Conservation (phyloP, 306 rosid genomes). For the Trifolium pratense region DNA sequence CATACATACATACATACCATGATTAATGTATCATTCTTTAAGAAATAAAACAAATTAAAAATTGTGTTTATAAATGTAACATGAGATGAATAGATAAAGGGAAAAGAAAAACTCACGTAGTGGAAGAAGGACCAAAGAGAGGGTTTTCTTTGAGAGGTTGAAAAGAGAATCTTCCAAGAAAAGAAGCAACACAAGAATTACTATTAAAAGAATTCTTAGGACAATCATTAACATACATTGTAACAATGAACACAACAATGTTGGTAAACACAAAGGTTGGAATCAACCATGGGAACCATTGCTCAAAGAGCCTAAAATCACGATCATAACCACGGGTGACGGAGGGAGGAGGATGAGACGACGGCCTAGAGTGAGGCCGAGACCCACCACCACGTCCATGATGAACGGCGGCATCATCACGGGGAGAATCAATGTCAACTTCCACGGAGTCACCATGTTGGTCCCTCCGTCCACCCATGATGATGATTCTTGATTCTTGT, state of each 20-base stretch:
- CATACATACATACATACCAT: no score
- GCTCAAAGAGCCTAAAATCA: slow-evolving; percentile 51
- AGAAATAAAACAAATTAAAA: neutral
- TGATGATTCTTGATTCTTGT: neutral
- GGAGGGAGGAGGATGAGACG: slow-evolving; percentile 9
- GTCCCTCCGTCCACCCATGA: slow-evolving; percentile 52
- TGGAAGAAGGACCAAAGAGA: slow-evolving; percentile 82
- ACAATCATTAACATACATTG: slow-evolving; percentile 72
- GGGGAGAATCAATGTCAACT: slow-evolving; percentile 56
- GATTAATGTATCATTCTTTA: neutral
- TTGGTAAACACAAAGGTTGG: slow-evolving; percentile 72
- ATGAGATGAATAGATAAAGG: neutral
- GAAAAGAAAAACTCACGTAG: slow-evolving; percentile 53
- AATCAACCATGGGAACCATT: slow-evolving; percentile 76
- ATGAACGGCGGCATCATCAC: slow-evolving; percentile 38
- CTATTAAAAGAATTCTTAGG: slow-evolving; percentile 50
- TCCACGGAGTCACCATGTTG: no score
- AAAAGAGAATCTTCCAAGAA: slow-evolving; percentile 79
- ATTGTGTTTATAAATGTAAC: neutral
- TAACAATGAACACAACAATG: slow-evolving; percentile 50
- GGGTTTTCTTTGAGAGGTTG: slow-evolving; percentile 83
- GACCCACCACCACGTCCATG: slow-evolving; percentile 40
- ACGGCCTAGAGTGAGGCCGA: slow-evolving; percentile 14
- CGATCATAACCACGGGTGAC: slow-evolving; percentile 27
- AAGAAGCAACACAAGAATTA: slow-evolving; percentile 55